These are phyloP conservation scores for Podospora didyma DNA, from an alignment of 495 filamentous ascomycete genomes.

Conservation along the genomic window DNA sequence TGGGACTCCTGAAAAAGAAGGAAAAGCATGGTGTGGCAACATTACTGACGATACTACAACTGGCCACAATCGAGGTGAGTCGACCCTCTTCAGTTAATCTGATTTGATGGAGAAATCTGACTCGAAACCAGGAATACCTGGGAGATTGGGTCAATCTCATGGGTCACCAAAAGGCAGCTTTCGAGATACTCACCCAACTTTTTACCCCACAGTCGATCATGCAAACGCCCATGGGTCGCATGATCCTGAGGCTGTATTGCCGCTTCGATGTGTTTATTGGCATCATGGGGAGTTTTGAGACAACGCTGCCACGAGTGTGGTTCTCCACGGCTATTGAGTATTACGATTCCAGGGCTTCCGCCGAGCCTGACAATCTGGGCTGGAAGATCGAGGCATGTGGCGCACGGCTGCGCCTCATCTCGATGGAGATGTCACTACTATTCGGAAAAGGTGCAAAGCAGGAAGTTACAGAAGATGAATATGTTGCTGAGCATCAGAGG, in stretches of 20 bases:
- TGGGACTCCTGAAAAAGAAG: slow-evolving; percentile 63
- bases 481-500: slow-evolving; percentile 55
- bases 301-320: slow-evolving; percentile 76
- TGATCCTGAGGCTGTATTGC: slow-evolving; percentile 80
- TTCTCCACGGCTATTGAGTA: slow-evolving; percentile 62
- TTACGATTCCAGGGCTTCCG: slow-evolving; percentile 53
- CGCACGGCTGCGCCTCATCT: slow-evolving; percentile 67
- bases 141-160: slow-evolving; percentile 92
- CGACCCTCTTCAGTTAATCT: neutral
- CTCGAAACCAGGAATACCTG: slow-evolving; percentile 70
- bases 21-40: slow-evolving; percentile 71
- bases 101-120: slow-evolving; percentile 6
- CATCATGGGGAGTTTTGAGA: slow-evolving; percentile 74
- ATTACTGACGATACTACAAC: slow-evolving; percentile 82
- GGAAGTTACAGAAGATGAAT: slow-evolving; percentile 60
- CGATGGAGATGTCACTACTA: slow-evolving; percentile 73
- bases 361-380: slow-evolving; percentile 57
- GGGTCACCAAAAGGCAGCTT: slow-evolving; percentile 87
- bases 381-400: slow-evolving; percentile 63
- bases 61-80: slow-evolving; percentile 87
- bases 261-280: slow-evolving; percentile 84
- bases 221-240: slow-evolving; percentile 60
- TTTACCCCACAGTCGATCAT: slow-evolving; percentile 75
- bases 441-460: slow-evolving; percentile 67
- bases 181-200: slow-evolving; percentile 71